phyloP scores from a whole-genome alignment of 371 early-diverging fungal genomes.

The Mortierella sp. region DNA sequence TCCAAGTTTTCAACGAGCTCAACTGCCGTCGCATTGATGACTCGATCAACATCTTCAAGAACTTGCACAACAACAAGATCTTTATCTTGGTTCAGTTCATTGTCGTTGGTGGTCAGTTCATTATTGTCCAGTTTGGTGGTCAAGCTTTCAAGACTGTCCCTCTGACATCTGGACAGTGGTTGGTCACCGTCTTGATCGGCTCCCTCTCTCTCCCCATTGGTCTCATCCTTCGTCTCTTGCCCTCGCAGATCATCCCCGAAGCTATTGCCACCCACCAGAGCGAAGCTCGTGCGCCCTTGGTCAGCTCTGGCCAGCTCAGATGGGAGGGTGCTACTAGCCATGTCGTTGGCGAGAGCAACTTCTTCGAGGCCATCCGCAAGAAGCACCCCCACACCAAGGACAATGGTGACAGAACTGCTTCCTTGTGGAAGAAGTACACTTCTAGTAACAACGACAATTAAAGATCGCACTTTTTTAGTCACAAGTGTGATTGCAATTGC shows the following conservation, averaged over 20 bases:
- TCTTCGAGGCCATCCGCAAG: conserved; percentile 65
- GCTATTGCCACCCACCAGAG: conserved; percentile 25
- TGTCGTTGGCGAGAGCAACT: conserved; percentile 59
- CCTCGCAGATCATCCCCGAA: conserved; percentile 53
- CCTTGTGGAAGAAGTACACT: conserved; percentile 17
- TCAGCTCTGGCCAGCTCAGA: conserved; percentile 62
- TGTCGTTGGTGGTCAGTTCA: conserved; percentile 79
- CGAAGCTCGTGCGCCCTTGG: conserved; percentile 66
- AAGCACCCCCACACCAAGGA: conserved; percentile 1
- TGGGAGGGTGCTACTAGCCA: conserved; percentile 70
- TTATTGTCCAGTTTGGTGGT: conserved; percentile 93
- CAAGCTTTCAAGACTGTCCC: conserved; percentile 88
- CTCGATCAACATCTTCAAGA: conserved; percentile 88
- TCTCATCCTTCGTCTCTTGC: conserved; percentile 81
- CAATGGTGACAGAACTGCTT: background rate
- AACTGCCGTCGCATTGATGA: conserved; percentile 85
- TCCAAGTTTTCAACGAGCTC: conserved; percentile 94
- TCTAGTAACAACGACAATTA: background rate
- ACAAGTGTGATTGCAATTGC: too few species aligned
- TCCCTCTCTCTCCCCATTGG: conserved; percentile 90
- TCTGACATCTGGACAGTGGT: conserved; percentile 82
- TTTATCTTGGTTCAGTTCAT: conserved; percentile 82
- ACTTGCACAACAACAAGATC: conserved; percentile 82
- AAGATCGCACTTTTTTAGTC: too few species aligned
- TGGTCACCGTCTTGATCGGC: conserved; percentile 78